Conservation (phyloP, 495 filamentous ascomycete species). For the Hypoxylon rickii region DNA sequence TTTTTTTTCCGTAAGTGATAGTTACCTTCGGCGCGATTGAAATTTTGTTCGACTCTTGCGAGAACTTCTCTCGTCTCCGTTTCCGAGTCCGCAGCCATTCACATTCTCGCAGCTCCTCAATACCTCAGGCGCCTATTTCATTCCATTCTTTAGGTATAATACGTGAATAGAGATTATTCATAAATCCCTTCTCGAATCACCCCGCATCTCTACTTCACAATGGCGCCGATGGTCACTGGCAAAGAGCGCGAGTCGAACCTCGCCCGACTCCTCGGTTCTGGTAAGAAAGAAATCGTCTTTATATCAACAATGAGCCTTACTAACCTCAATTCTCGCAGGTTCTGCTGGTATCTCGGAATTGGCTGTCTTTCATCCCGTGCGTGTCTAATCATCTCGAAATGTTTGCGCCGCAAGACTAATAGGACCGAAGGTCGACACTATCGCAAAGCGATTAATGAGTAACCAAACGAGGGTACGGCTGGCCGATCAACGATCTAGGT, state of each 20-base stretch:
- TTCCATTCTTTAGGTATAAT: background rate
- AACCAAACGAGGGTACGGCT: slow-evolving; percentile 76
- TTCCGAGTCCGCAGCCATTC: slow-evolving; percentile 13
- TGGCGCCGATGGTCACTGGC: slow-evolving; percentile 55
- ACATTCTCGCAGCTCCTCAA: slow-evolving; percentile 4
- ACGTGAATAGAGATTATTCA: background rate
- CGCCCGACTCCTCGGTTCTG: slow-evolving; percentile 88
- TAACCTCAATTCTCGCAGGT: slow-evolving; percentile 58
- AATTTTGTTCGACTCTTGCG: slow-evolving; percentile 24
- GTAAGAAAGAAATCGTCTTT: slow-evolving; percentile 52
- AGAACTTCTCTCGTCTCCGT: background rate
- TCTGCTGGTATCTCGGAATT: slow-evolving; percentile 95
- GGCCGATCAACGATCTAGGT: slow-evolving; percentile 2
- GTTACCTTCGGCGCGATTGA: slow-evolving; percentile 19
- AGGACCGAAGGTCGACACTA: slow-evolving; percentile 82
- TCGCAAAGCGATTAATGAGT: slow-evolving; percentile 98
- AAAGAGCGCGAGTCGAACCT: slow-evolving; percentile 86
- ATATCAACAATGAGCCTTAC: background rate
- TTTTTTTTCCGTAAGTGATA: no score
- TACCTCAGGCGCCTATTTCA: background rate
- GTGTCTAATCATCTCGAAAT: slow-evolving; percentile 37
- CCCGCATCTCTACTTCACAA: slow-evolving; percentile 34
- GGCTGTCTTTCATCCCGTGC: slow-evolving; percentile 93
- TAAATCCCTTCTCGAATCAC: background rate
- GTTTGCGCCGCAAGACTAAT: slow-evolving; percentile 36